Evolutionary conservation across 371 early-diverging fungal species (phyloP).

Genomic region (Saksenaea oblongispora): DNA sequence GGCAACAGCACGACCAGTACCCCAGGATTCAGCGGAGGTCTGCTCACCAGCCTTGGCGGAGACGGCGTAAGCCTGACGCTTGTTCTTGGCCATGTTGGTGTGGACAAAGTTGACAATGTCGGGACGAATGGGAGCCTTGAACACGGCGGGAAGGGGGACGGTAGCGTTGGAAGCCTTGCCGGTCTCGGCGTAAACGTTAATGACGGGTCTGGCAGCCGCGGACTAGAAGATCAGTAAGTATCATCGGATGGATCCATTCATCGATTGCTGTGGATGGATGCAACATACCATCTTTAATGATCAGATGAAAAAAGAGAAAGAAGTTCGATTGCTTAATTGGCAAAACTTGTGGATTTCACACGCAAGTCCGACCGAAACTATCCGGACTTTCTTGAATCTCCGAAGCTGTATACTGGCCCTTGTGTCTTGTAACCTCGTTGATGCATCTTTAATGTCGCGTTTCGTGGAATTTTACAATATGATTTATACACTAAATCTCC

Average conservation of each 20-base stretch:
- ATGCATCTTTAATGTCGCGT: too few species aligned
- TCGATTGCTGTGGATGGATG: not conserved
- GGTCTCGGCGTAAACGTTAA: conserved; percentile 86
- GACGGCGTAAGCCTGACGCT: conserved; percentile 99
- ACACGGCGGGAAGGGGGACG: conserved; percentile 94
- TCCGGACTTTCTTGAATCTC: too few species aligned
- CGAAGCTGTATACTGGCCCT: too few species aligned
- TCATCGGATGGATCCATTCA: not conserved
- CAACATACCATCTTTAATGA: not conserved
- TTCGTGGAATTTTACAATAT: too few species aligned
- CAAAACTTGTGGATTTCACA: too few species aligned
- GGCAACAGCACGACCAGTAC: conserved; percentile 99
- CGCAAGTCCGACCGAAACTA: too few species aligned
- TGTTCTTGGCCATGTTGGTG: conserved; percentile 99
- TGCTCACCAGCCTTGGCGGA: conserved; percentile 99
- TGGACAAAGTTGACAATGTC: conserved; percentile 98
- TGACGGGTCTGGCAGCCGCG: conserved; percentile 84
- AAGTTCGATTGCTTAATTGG: not conserved
- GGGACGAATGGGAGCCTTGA: conserved; percentile 97
- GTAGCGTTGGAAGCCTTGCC: conserved; percentile 76
- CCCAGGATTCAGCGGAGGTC: conserved; percentile 99
- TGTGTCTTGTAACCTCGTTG: too few species aligned
- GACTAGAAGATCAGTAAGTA: conserved; percentile 17
- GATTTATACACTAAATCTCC: too few species aligned
- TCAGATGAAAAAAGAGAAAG: not conserved